Conservation (phyloP, 768 basidiomycete species). For the Termitomyces sp. region DNA sequence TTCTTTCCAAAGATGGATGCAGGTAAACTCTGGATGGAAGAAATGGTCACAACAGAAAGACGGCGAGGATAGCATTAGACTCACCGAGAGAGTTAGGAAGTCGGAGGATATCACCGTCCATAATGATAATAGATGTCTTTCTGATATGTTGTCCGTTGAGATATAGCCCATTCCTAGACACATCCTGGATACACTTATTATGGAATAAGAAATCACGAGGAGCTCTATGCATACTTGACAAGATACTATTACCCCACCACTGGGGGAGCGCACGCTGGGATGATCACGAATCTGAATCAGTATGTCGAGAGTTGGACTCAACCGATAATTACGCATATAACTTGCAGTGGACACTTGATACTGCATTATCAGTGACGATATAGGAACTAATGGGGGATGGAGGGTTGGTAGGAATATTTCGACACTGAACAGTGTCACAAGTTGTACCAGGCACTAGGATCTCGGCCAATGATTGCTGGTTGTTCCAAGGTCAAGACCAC, state of each 20-base stretch:
- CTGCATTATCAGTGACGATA: conserved; percentile 54
- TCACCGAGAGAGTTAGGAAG: conserved; percentile 66
- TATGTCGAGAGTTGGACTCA: conserved; percentile 1
- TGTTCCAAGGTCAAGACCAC: conserved; percentile 57
- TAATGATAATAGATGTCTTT: conserved; percentile 65
- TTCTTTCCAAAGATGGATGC: conserved; percentile 54
- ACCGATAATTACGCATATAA: conserved; percentile 62
- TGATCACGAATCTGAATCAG: not conserved
- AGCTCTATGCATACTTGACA: conserved; percentile 53
- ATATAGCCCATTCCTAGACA: conserved; percentile 72
- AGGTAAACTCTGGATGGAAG: conserved; percentile 54
- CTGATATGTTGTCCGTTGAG: conserved; percentile 69
- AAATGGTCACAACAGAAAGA: not conserved
- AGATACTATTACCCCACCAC: conserved; percentile 72
- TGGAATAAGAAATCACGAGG: not conserved
- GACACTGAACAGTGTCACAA: not conserved
- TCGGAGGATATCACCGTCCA: conserved; percentile 71
- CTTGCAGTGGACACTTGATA: conserved; percentile 75
- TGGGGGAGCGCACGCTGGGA: conserved; percentile 61
- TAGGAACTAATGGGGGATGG: conserved; percentile 55
- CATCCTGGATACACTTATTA: conserved; percentile 36
- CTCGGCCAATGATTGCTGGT: conserved; percentile 69
- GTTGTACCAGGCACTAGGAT: conserved; percentile 60
- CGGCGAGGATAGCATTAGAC: not conserved
- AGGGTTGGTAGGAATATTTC: not conserved